Percentiles rank a stretch among this genome's conserved stretches.
phyloP scores from a whole-genome alignment of 2,329 filamentous ascomycete genomes.

The Ophiocordyceps polyrhachis-furcata region DNA sequence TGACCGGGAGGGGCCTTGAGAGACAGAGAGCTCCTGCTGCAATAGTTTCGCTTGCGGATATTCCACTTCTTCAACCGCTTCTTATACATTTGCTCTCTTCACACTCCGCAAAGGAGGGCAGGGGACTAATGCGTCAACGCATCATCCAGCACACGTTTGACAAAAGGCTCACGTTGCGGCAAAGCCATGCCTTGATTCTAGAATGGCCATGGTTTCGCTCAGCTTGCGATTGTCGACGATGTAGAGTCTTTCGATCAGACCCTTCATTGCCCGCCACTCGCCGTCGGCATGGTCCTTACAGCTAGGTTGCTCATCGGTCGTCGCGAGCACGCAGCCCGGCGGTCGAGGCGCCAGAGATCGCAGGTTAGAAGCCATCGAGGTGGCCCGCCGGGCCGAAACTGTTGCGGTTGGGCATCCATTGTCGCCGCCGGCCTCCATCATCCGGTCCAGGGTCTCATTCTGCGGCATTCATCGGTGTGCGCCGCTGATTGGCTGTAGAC shows the following conservation, averaged over 20 bases:
- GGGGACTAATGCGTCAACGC: background rate
- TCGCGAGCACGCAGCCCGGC: constrained; percentile 9
- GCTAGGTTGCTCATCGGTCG: constrained; percentile 7
- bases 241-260: constrained; percentile 15
- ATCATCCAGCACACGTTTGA: background rate
- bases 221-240: constrained; percentile 17
- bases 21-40: constrained; percentile 7
- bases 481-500: background rate
- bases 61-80: constrained; percentile 21
- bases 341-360: constrained; percentile 16
- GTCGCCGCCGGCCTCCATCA: background rate
- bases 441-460: background rate
- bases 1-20: constrained; percentile 1
- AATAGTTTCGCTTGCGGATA: constrained; percentile 16
- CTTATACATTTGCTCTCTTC: constrained; percentile 21
- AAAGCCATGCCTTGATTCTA: constrained; percentile 16
- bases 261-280: constrained; percentile 15
- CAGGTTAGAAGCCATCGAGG: constrained; percentile 7
- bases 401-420: background rate
- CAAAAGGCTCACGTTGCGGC: constrained; percentile 15
- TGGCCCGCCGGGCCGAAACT: background rate
- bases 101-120: background rate
- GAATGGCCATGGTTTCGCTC: constrained; percentile 17
- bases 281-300: constrained; percentile 17
- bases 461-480: background rate